These are phyloP conservation scores for Aspergillus fijiensis DNA, from an alignment of 2,329 filamentous ascomycete species.

Conservation along the genomic window DNA sequence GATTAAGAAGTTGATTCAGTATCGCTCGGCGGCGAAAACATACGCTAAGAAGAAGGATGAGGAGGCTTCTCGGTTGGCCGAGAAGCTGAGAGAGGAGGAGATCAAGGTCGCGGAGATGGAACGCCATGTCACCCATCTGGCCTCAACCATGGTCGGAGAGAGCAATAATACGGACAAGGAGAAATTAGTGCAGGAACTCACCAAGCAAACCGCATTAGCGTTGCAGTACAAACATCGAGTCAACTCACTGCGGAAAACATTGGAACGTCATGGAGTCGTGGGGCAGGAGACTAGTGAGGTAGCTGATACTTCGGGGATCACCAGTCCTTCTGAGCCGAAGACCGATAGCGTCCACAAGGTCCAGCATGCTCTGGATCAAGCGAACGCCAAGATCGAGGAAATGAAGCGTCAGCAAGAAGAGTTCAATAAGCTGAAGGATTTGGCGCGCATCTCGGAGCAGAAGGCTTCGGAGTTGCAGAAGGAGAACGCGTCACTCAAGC, in stretches of 20 bases:
- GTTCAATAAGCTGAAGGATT: constrained; percentile 34
- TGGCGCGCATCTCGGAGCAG: constrained; percentile 41
- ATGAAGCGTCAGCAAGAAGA: constrained; percentile 34
- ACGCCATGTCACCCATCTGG: constrained; percentile 42
- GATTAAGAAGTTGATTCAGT: constrained; percentile 60
- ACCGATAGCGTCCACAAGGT: constrained; percentile 32
- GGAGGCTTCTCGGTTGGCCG: constrained; percentile 53
- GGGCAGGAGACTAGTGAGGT: constrained; percentile 24
- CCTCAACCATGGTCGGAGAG: constrained; percentile 39
- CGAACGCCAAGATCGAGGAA: constrained; percentile 37
- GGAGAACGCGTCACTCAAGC: constrained; percentile 44
- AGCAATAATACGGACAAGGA: constrained; percentile 37
- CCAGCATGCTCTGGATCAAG: constrained; percentile 36
- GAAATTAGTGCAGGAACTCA: constrained; percentile 42
- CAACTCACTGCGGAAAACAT: constrained; percentile 35
- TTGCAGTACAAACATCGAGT: constrained; percentile 47
- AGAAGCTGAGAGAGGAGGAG: constrained; percentile 54
- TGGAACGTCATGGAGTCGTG: constrained; percentile 43
- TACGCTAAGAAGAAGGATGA: constrained; percentile 61
- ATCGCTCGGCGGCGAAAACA: constrained; percentile 59
- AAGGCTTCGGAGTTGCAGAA: constrained; percentile 42
- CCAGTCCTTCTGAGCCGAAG: constrained; percentile 17
- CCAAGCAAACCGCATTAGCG: constrained; percentile 46
- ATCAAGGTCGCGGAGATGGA: constrained; percentile 47
- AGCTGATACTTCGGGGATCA: constrained; percentile 22